A percentile compares a stretch with the other conserved stretches of the same genome.
phyloP scores from a whole-genome alignment of 805 yeast species.

The Candida ponderosae region DNA sequence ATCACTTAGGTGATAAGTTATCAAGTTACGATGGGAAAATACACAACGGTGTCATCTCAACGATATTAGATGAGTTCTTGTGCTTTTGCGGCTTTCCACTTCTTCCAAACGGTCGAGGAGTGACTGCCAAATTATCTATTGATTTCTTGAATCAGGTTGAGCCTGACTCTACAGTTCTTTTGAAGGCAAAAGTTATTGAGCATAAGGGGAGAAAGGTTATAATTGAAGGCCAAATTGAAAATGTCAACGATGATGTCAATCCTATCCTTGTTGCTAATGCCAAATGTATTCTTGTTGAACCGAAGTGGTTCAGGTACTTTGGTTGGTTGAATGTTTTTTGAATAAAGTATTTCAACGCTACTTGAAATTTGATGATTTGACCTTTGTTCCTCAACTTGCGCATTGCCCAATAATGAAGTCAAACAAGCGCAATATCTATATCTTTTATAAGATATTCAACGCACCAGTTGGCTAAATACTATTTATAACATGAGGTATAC shows the following conservation, averaged over 20 bases:
- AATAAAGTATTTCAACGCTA: too few species aligned
- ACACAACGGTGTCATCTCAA: conserved; percentile 75
- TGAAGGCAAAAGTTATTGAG: conserved; percentile 60
- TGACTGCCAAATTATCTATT: conserved; percentile 71
- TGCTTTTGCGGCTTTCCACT: conserved; percentile 80
- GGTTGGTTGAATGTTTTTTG: conserved; percentile 40
- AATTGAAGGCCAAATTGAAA: conserved; percentile 59
- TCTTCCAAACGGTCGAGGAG: conserved; percentile 78
- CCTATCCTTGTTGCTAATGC: conserved; percentile 49
- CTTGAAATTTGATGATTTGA: too few species aligned
- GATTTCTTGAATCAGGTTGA: conserved; percentile 42
- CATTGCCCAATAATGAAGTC: too few species aligned
- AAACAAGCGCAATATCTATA: too few species aligned
- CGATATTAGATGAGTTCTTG: conserved; percentile 76
- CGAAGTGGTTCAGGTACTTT: conserved; percentile 77
- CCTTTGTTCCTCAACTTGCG: too few species aligned
- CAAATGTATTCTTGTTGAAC: conserved; percentile 71
- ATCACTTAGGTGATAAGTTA: conserved; percentile 61
- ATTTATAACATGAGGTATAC: too few species aligned
- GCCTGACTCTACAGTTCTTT: conserved; percentile 55
- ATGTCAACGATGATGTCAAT: conserved; percentile 36
- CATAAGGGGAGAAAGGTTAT: conserved; percentile 74
- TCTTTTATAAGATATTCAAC: too few species aligned
- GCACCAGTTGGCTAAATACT: too few species aligned
- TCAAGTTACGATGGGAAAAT: conserved; percentile 66